These are phyloP conservation scores for Cyberlindnera maclurae DNA, from an alignment of 805 yeast species.

Conservation along the genomic window DNA sequence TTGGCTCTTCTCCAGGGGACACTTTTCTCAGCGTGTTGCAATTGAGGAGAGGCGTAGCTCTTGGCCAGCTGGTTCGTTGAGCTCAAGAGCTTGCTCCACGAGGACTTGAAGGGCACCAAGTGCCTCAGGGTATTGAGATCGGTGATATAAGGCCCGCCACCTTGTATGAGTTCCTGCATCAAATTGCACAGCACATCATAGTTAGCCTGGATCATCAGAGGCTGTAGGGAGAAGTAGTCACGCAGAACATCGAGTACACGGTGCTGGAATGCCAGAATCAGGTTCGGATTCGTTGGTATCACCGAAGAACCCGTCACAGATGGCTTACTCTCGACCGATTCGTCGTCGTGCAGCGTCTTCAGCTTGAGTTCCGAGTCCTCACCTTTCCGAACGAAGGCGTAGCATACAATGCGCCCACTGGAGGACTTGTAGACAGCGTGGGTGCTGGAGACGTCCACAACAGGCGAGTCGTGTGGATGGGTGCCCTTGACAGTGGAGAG, in stretches of 20 bases:
- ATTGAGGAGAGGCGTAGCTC: conserved; percentile 14
- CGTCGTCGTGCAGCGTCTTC: conserved; percentile 10
- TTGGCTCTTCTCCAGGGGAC: conserved; percentile 75
- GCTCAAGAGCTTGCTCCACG: conserved; percentile 27
- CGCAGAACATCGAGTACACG: conserved; percentile 43
- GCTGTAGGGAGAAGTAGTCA: conserved; percentile 56
- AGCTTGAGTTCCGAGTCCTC: conserved; percentile 9
- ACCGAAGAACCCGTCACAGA: conserved; percentile 5
- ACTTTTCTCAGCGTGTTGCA: conserved; percentile 25
- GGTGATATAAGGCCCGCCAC: conserved; percentile 64
- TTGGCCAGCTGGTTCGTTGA: conserved; percentile 29
- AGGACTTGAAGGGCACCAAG: conserved; percentile 47
- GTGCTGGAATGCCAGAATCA: conserved; percentile 47
- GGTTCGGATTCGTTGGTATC: conserved; percentile 36
- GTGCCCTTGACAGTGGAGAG: conserved; percentile 18
- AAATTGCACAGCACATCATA: conserved; percentile 64
- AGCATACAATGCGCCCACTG: conserved; percentile 11
- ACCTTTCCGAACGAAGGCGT: conserved; percentile 14
- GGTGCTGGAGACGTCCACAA: conserved; percentile 14
- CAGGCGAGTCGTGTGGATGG: conserved; percentile 12
- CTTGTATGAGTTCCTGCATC: conserved; percentile 72
- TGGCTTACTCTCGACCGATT: neutral
- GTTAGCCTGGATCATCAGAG: conserved; percentile 57
- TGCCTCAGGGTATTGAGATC: conserved; percentile 68
- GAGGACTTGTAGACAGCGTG: conserved; percentile 14